A percentile compares a stretch with the other conserved stretches of the same genome.
phyloP scores from a whole-genome alignment of 108 stramenopile genomes.

The Poteriospumella lacustris region DNA sequence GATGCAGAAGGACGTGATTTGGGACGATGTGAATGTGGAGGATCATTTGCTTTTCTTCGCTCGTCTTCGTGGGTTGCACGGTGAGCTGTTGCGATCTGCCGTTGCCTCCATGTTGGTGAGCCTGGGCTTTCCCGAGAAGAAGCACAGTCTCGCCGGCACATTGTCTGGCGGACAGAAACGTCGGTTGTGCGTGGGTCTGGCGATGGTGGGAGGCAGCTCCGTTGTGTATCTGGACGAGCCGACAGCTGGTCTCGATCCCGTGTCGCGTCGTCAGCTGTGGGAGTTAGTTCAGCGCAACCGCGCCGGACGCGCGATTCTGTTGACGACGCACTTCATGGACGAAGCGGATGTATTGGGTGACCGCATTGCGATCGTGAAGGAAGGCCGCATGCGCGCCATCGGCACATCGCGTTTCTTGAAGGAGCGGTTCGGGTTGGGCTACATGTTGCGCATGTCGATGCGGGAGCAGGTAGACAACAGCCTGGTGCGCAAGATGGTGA shows the following conservation, averaged over 20 bases:
- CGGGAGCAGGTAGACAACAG: background rate
- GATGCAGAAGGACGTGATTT: slow-evolving; percentile 26
- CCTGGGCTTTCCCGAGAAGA: slow-evolving; percentile 26
- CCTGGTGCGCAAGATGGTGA: background rate
- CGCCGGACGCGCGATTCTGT: slow-evolving; percentile 16
- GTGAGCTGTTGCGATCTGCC: background rate
- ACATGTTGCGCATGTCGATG: slow-evolving; percentile 3
- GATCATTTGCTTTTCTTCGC: slow-evolving; percentile 20
- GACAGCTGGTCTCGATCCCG: background rate
- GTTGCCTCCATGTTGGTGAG: slow-evolving; percentile 12
- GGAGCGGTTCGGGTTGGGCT: slow-evolving; percentile 19
- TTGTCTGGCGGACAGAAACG: slow-evolving; percentile 29
- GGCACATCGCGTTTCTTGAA: slow-evolving; percentile 19
- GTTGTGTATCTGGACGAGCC: slow-evolving; percentile 26
- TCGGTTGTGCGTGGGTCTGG: slow-evolving; percentile 20
- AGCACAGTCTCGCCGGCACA: slow-evolving; percentile 2
- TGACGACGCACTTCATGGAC: slow-evolving; percentile 29
- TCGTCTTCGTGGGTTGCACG: slow-evolving; percentile 16
- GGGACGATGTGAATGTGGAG: slow-evolving; percentile 20
- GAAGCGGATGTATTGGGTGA: slow-evolving; percentile 27
- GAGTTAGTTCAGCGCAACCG: slow-evolving; percentile 26
- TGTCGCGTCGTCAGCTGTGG: slow-evolving; percentile 17
- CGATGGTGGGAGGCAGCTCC: slow-evolving; percentile 21
- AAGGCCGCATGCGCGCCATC: slow-evolving; percentile 13
- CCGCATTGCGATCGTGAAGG: slow-evolving; percentile 26